Evolutionary conservation across 2,329 filamentous ascomycete genomes (phyloP).

Genomic region (Colletotrichum musae): DNA sequence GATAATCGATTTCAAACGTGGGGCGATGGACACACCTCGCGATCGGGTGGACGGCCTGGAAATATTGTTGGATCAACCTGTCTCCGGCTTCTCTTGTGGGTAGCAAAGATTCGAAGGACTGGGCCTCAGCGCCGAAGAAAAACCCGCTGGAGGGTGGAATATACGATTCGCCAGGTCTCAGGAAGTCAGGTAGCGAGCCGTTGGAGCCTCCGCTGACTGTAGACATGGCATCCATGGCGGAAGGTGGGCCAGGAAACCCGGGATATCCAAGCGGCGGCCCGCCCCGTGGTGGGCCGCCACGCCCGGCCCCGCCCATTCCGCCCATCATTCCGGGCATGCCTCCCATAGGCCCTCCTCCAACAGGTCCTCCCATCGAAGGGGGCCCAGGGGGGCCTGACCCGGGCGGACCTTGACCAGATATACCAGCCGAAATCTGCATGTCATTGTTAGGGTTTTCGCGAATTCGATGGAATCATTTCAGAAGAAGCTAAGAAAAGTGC

Average conservation of each 20-base stretch:
- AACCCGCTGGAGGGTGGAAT: slow-evolving; percentile 78
- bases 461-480: neutral
- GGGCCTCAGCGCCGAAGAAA: slow-evolving; percentile 70
- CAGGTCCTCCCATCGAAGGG: slow-evolving; percentile 30
- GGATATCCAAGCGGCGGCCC: slow-evolving; percentile 42
- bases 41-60: slow-evolving; percentile 76
- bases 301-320: slow-evolving; percentile 36
- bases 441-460: slow-evolving; percentile 11
- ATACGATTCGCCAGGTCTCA: slow-evolving; percentile 76
- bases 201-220: slow-evolving; percentile 47
- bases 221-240: slow-evolving; percentile 42
- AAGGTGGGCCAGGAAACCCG: slow-evolving; percentile 37
- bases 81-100: slow-evolving; percentile 72
- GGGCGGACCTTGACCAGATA: slow-evolving; percentile 45
- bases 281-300: slow-evolving; percentile 40
- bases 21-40: slow-evolving; percentile 77
- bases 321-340: slow-evolving; percentile 35
- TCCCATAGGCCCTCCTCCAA: slow-evolving; percentile 26
- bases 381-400: slow-evolving; percentile 38
- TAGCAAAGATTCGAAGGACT: slow-evolving; percentile 71
- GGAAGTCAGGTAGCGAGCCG: slow-evolving; percentile 63
- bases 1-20: slow-evolving; percentile 76
- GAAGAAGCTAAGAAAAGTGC: neutral
- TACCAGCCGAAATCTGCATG: slow-evolving; percentile 52
- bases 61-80: slow-evolving; percentile 76